Conservation (phyloP, 2,329 filamentous ascomycete species). For the Penicillium verrucosum region DNA sequence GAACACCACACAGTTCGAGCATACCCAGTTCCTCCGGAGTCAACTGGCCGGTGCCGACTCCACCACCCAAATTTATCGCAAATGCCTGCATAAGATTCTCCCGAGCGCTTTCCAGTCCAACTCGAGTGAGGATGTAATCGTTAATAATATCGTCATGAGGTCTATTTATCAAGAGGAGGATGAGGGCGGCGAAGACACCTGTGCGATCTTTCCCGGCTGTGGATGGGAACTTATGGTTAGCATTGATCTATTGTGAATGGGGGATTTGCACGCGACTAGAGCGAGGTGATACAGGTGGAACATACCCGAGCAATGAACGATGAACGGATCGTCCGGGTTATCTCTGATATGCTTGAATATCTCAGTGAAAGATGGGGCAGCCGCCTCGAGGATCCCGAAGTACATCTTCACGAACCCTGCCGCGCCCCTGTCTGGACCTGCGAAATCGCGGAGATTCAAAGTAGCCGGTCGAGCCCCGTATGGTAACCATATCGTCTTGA, state of each 20-base stretch:
- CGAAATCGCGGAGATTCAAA: conserved; percentile 21
- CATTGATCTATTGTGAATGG: background rate
- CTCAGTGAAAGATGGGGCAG: conserved; percentile 53
- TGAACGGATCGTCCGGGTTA: conserved; percentile 48
- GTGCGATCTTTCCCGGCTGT: conserved; percentile 78
- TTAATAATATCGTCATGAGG: conserved; percentile 55
- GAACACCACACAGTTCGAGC: conserved; percentile 26
- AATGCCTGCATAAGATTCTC: conserved; percentile 20
- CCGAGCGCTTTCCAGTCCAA: conserved; percentile 25
- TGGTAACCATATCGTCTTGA: conserved; percentile 51
- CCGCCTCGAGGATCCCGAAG: conserved; percentile 64
- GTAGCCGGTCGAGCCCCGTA: conserved; percentile 51
- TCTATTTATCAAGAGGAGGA: conserved; percentile 63
- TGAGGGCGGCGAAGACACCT: conserved; percentile 65
- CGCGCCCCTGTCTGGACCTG: conserved; percentile 56
- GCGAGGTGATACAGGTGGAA: background rate
- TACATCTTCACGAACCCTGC: conserved; percentile 66
- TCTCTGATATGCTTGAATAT: conserved; percentile 60
- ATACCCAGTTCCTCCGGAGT: conserved; percentile 25
- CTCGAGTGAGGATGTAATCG: conserved; percentile 56
- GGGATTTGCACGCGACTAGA: background rate
- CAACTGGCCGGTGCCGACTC: conserved; percentile 4
- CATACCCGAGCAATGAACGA: conserved; percentile 61
- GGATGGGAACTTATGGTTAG: background rate
- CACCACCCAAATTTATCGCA: conserved; percentile 13